Evolutionary conservation across 176 grass and related monocot species (phyloP).

Genomic region (Carex pumila): DNA sequence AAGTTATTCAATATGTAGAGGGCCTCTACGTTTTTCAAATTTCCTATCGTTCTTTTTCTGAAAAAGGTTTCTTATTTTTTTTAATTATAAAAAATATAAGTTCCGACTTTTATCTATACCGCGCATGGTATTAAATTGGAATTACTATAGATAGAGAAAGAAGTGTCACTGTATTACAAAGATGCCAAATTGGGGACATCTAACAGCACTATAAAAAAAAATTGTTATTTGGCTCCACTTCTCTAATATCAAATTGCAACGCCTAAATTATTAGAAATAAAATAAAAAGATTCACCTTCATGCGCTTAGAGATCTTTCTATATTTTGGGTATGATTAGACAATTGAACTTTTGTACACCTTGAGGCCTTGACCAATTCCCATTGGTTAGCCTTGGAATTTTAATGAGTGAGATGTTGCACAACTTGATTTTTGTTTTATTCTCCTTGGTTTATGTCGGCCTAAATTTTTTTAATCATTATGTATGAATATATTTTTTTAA

Average conservation of each 20-base stretch:
- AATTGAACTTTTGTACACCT: neutral
- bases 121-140: neutral
- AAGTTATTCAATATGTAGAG: too few species aligned
- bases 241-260: neutral
- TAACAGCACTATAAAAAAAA: neutral
- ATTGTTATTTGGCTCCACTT: neutral
- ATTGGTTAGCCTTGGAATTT: conserved; percentile 14
- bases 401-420: neutral
- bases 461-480: too few species aligned
- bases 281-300: conserved; percentile 1
- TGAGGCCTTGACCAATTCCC: conserved; percentile 6
- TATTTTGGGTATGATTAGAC: conserved; percentile 5
- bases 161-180: neutral
- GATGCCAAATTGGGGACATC: neutral
- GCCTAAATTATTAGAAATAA: neutral
- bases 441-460: neutral
- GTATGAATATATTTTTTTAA: too few species aligned
- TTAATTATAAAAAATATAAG: too few species aligned
- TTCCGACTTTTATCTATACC: too few species aligned
- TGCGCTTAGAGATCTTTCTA: conserved; percentile 12
- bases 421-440: neutral
- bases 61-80: too few species aligned
- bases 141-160: neutral
- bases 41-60: too few species aligned
- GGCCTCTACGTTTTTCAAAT: too few species aligned